phyloP scores from a whole-genome alignment of 1,139 yeast genomes.

The Geotrichum phurueaensis region DNA sequence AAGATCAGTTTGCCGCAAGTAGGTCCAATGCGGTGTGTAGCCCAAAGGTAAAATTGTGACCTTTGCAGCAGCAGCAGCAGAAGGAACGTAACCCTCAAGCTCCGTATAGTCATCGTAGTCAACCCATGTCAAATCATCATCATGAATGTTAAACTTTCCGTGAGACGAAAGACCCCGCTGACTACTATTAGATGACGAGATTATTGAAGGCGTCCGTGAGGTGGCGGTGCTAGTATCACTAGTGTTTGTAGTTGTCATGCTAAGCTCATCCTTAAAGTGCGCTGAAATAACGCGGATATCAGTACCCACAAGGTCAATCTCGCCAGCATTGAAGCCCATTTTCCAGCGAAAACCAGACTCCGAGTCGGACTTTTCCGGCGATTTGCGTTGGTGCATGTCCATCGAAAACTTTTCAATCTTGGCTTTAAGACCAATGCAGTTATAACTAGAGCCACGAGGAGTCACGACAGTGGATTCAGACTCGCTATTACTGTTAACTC shows the following conservation, averaged over 20 bases:
- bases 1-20: constrained; percentile 52
- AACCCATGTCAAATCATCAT: constrained; percentile 59
- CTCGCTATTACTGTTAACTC: constrained; percentile 41
- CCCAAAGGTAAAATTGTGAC: constrained; percentile 60
- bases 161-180: constrained; percentile 17
- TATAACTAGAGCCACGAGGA: constrained; percentile 30
- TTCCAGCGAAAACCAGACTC: constrained; percentile 52
- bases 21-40: constrained; percentile 68
- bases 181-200: constrained; percentile 12
- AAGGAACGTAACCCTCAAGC: constrained; percentile 42
- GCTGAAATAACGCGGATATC: constrained; percentile 73
- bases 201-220: background rate
- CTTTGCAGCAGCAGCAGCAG: constrained; percentile 46
- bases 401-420: constrained; percentile 57
- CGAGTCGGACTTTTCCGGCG: constrained; percentile 47
- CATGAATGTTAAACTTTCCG: constrained; percentile 38
- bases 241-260: constrained; percentile 35
- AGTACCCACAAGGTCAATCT: constrained; percentile 60
- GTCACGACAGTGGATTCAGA: constrained; percentile 20
- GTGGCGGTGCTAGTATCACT: background rate
- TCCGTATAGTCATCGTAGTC: constrained; percentile 80
- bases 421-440: constrained; percentile 76
- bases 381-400: constrained; percentile 83
- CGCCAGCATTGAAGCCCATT: constrained; percentile 71
- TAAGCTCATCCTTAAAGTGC: constrained; percentile 46